Base-by-base conservation (phyloP, 1,139 yeast species). In the Suhomyces panamericanus region DNA sequence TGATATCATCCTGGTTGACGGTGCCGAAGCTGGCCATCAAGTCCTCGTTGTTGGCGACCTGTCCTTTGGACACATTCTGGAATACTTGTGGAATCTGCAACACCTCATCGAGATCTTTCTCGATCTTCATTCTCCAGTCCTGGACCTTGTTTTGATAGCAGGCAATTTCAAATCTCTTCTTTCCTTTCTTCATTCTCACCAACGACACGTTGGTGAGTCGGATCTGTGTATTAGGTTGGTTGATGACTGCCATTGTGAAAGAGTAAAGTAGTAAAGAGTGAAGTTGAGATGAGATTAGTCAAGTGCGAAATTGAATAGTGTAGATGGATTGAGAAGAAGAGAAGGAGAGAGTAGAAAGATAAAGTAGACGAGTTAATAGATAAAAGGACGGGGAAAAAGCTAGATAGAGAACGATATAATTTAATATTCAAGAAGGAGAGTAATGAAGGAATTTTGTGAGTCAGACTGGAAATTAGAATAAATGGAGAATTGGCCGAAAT, bases 111-210 rank as follows among this genome's bases (percentile, higher is more conserved):
- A 95, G 64, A 62, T 93, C 97, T 56, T 88, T 93, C 61, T 95
- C 99, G 10, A 83, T 85, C 62, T 85, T 90, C 62, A 80, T 79
- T 56, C 97, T 75, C 84, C 93, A 93, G 65, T 93, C 99, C 61
- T 91, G 98, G 11, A 93, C 97, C 61, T 95, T 93, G 60, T 93
- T 93, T 60, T 89, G 97, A 64, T 93, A 93, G 62, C 99, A 93
- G 0, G 98, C 99, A 39, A 95, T 80, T 65, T 93, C 99, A 59
- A 90, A 93, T 52, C 97, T 72, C 65, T 88, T 87, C 61, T 88
- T 88, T 28, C 93, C 96, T 62, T 87, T 89, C 59, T 86, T 87
- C 82, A 93, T 83, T 42, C 95, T 78, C 42, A 93, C 97, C 49
- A 93, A 73, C 22, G 99, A 90, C 35, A 93, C 98, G 66, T 93